Percentiles rank a stretch among this genome's conserved stretches.
Conservation (phyloP, 176 grass and related monocot genomes). For the Thinopyrum elongatum region DNA sequence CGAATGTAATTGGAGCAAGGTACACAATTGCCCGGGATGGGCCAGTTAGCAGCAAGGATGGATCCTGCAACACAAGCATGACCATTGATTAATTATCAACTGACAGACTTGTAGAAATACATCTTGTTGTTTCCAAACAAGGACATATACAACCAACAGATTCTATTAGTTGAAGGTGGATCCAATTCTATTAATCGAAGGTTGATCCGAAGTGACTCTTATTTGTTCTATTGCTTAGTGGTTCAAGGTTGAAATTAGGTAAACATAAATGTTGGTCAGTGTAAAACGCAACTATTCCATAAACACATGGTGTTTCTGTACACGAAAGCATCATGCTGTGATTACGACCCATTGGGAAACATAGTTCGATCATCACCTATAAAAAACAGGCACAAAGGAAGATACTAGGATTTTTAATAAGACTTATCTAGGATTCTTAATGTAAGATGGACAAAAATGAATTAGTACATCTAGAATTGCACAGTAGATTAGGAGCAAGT, state of each 20-base stretch:
- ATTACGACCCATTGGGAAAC: not conserved
- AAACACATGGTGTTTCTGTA: not conserved
- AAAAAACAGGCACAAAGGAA: not conserved
- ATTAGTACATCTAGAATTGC: not conserved
- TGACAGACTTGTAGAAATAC: not conserved
- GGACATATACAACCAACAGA: not conserved
- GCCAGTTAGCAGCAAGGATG: slow-evolving; percentile 18
- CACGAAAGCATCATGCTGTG: not conserved
- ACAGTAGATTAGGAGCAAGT: not conserved
- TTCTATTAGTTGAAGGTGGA: not conserved
- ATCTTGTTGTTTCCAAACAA: not conserved
- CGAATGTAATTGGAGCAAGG: not conserved
- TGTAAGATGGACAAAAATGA: not conserved
- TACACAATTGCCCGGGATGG: slow-evolving; percentile 15
- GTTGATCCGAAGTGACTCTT: not conserved
- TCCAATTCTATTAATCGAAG: not conserved
- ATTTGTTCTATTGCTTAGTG: not conserved
- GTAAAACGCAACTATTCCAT: not conserved
- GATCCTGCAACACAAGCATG: not conserved
- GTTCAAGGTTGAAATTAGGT: not conserved
- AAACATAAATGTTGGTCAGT: not conserved
- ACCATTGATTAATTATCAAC: not conserved
- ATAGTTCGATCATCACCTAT: not conserved
- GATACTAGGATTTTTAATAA: not conserved
- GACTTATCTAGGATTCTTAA: not conserved